These are phyloP conservation scores for Gautieria morchelliformis DNA, from an alignment of 768 basidiomycete genomes.

Conservation along the genomic window DNA sequence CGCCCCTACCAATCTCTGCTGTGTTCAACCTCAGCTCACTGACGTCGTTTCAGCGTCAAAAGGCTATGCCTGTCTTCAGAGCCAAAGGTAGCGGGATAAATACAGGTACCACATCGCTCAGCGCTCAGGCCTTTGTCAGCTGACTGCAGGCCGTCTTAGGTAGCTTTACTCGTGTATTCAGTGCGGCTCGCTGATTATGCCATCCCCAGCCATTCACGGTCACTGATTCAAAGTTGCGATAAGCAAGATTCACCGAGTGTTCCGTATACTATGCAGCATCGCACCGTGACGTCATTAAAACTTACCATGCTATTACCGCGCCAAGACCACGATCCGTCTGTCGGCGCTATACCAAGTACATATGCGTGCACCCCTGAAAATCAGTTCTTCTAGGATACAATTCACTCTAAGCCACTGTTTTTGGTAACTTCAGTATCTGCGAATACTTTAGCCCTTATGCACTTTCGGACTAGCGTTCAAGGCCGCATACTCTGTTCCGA, in stretches of 20 bases:
- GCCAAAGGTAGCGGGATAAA: conserved; percentile 12
- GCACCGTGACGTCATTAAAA: no score
- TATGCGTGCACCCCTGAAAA: not conserved
- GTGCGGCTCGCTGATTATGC: not conserved
- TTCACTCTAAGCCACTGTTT: no score
- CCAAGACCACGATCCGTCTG: no score
- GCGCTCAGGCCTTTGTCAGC: not conserved
- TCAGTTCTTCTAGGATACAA: no score
- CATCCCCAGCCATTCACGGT: conserved; percentile 9
- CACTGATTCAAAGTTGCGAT: not conserved
- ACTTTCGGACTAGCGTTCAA: no score
- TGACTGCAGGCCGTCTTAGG: no score
- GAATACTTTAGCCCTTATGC: no score
- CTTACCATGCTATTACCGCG: no score
- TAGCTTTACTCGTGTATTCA: not conserved
- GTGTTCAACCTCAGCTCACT: not conserved
- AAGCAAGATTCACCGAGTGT: no score
- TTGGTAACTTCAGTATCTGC: no score
- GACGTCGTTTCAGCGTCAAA: conserved; percentile 5
- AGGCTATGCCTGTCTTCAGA: conserved; percentile 14
- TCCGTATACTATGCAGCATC: no score
- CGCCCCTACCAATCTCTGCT: not conserved
- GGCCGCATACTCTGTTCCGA: no score
- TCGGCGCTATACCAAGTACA: conserved; percentile 4
- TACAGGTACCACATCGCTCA: conserved; percentile 16